Evolutionary conservation across 139 green algal species (phyloP), one percentile per base, ranked within the genome.

Genomic region (Micractinium sp.): DNA sequence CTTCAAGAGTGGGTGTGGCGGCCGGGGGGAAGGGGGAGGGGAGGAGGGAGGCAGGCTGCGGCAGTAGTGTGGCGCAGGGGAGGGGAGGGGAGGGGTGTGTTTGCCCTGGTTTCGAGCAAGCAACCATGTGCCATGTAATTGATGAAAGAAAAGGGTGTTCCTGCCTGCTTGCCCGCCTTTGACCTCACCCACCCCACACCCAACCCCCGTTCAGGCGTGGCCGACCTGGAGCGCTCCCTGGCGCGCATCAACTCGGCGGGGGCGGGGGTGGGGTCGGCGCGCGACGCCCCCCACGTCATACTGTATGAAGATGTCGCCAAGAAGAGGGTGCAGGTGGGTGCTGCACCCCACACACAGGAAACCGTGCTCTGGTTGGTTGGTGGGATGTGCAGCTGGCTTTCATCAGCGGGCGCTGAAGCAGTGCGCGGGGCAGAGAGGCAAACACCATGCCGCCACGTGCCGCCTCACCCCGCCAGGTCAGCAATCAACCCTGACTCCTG

Each of bases 231-330:
- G 93, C 94, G 98, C 0, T 88, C 93, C 4, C 66, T 99, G 22
- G 94, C 95, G 18, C 92, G 98, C 29, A 90, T 99, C 80, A 86
- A 91, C 23, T 94, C 96, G 0, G 90, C 92, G 19, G 93, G 92
- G 0, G 77, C 71, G 47, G 88, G 91, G 22, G 66, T 41, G 35
- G 85, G 88, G 14, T 66, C 63, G 36, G 92, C 85, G 3, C 79
- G 91, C 25, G 94, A 99, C 73, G 95, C 97, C 7, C 91, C 92
- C 0, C 89, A 97, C 78, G 98, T 99, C 20, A 92, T 99, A 5
- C 95, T 99, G 84, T 99, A 99, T 85, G 98, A 99, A 92, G 97
- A 99, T 86, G 89, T 93, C 5, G 92, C 93, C 56, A 91, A 88
- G 53, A 91, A 91, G 53, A 92, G 90, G 18, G 89, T 98, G 22